Evolutionary conservation across 441 rosid genomes (phyloP).

Genomic region (Hypseocharis bilobata): DNA sequence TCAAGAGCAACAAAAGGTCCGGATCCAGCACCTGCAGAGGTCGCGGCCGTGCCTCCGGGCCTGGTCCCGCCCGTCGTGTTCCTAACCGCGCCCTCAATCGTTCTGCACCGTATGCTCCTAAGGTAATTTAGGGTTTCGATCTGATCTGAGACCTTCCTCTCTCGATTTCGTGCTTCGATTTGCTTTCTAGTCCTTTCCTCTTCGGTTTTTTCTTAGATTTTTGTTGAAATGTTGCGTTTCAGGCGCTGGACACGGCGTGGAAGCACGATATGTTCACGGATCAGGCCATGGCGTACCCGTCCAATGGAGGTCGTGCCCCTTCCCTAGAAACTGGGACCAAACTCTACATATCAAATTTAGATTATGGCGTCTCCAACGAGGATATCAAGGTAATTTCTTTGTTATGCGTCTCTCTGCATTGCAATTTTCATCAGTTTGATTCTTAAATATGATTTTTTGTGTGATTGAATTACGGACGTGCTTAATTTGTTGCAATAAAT

Average conservation of each 20-base stretch:
- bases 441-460: too few relatives aligned
- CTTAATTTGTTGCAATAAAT: neutral
- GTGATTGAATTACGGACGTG: too few relatives aligned
- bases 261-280: constrained; percentile 71
- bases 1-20: constrained; percentile 60
- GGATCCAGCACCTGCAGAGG: constrained; percentile 47
- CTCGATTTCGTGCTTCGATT: constrained; percentile 8
- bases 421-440: neutral
- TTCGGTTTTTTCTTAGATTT: constrained; percentile 20
- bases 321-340: constrained; percentile 84
- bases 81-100: constrained; percentile 52
- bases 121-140: constrained; percentile 31
- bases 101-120: constrained; percentile 53
- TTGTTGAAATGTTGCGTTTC: constrained; percentile 22
- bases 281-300: constrained; percentile 33
- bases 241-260: constrained; percentile 88
- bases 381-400: constrained; percentile 55
- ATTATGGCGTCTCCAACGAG: constrained; percentile 82
- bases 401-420: neutral
- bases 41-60: constrained; percentile 57
- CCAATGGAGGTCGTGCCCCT: constrained; percentile 42
- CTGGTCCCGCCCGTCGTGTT: constrained; percentile 68
- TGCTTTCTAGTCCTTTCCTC: constrained; percentile 16
- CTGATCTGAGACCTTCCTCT: neutral
- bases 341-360: constrained; percentile 80